A percentile compares a stretch with the other conserved stretches of the same genome.
Conservation (phyloP, 352 stramenopile species). For the Globisporangium abappressorium region DNA sequence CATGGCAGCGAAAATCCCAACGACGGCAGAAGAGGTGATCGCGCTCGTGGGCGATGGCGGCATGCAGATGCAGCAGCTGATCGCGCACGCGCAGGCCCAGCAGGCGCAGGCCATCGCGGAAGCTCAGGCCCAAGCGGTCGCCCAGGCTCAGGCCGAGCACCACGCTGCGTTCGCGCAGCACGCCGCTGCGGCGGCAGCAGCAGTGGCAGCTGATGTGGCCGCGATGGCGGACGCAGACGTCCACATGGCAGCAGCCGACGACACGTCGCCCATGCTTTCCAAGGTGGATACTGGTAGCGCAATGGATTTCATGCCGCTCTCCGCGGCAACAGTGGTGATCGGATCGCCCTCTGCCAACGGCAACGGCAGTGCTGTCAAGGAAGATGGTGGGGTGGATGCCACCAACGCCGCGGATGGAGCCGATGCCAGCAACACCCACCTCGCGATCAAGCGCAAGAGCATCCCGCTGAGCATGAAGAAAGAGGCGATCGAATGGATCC, state of each 20-base stretch:
- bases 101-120: conserved; percentile 24
- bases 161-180: conserved; percentile 23
- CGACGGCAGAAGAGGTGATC: conserved; percentile 47
- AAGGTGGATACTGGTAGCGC: conserved; percentile 7
- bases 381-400: neutral
- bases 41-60: conserved; percentile 42
- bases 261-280: conserved; percentile 2
- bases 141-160: conserved; percentile 12
- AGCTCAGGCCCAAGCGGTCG: conserved; percentile 7
- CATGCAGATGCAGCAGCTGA: conserved; percentile 62
- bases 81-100: conserved; percentile 53
- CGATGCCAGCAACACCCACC: neutral
- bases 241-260: conserved; percentile 9
- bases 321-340: conserved; percentile 18
- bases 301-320: conserved; percentile 33
- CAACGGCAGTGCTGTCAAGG: neutral
- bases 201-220: conserved; percentile 1
- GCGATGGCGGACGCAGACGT: conserved; percentile 8
- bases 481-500: conserved; percentile 79
- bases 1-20: conserved; percentile 42
- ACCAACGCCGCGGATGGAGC: neutral
- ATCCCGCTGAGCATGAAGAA: conserved; percentile 82
- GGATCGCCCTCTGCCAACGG: conserved; percentile 7
- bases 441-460: conserved; percentile 60
- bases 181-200: neutral